Percentiles rank a stretch among this genome's conserved stretches.
These are phyloP conservation scores for Candida yuanshanica DNA, from an alignment of 805 yeast species.

Conservation along the genomic window DNA sequence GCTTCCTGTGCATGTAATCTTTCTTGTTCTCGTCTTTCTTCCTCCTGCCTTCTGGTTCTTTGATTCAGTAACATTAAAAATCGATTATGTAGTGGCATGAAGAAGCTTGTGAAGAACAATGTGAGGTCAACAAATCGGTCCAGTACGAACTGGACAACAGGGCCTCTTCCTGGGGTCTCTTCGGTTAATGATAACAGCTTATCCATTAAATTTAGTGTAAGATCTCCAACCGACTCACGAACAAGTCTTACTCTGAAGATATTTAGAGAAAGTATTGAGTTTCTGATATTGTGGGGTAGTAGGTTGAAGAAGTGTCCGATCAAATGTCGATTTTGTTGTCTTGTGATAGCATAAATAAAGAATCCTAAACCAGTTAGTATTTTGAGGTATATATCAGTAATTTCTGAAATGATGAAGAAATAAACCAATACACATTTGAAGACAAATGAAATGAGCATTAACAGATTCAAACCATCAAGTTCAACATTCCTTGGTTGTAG, in stretches of 20 bases:
- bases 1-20: neutral
- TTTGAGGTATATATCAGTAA: neutral
- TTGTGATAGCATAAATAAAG: neutral
- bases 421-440: neutral
- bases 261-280: neutral
- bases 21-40: neutral
- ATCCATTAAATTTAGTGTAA: no score
- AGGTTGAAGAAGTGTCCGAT: neutral
- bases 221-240: no score
- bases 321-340: neutral
- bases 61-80: neutral
- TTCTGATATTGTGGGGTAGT: neutral
- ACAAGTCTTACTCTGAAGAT: no score
- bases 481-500: neutral
- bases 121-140: slow-evolving; percentile 3
- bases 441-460: neutral
- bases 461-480: neutral
- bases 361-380: neutral
- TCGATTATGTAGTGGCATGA: slow-evolving; percentile 9
- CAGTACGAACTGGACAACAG: slow-evolving; percentile 1
- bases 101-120: slow-evolving; percentile 8
- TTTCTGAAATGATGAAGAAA: neutral
- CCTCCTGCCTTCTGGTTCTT: neutral
- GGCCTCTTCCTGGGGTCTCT: neutral
- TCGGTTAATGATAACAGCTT: neutral